phyloP scores from a whole-genome alignment of 208 protist genomes.

The Leishmania arabica region DNA sequence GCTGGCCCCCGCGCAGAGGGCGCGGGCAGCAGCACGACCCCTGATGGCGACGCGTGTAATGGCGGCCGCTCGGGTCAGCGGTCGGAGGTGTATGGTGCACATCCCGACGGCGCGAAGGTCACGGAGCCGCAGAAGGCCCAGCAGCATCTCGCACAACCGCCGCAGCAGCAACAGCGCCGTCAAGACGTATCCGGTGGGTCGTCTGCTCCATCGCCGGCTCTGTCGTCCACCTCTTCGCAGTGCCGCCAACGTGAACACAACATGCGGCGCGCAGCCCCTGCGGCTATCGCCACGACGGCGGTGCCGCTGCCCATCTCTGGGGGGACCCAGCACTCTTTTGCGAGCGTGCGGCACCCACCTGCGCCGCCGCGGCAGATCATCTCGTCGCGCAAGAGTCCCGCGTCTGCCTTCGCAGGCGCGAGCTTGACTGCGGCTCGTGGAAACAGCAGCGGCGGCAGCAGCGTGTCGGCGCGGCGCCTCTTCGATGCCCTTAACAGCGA shows the following conservation, averaged over 20 bases:
- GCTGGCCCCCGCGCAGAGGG: neutral
- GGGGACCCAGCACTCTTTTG: neutral
- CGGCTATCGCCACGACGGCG: neutral
- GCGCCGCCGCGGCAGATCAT: neutral
- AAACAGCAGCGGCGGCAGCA: neutral
- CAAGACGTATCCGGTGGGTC: neutral
- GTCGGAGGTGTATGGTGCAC: neutral
- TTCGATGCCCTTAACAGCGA: conserved; percentile 1
- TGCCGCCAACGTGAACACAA: neutral
- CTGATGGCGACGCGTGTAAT: neutral
- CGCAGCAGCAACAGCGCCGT: neutral
- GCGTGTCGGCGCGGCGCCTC: conserved; percentile 1
- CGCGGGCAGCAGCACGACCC: neutral
- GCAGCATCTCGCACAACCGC: neutral
- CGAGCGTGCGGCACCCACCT: neutral
- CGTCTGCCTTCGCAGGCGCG: neutral
- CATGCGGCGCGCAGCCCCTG: neutral
- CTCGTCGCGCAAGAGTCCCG: neutral
- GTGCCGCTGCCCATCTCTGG: neutral
- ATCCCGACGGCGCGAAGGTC: neutral
- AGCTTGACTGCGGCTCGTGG: neutral
- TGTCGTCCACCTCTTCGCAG: neutral
- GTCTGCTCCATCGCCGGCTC: neutral
- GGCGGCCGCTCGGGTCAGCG: neutral
- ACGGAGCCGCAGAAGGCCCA: neutral